Base-by-base conservation (phyloP, 2,329 filamentous ascomycete species). In the Anthostomella pinea region DNA sequence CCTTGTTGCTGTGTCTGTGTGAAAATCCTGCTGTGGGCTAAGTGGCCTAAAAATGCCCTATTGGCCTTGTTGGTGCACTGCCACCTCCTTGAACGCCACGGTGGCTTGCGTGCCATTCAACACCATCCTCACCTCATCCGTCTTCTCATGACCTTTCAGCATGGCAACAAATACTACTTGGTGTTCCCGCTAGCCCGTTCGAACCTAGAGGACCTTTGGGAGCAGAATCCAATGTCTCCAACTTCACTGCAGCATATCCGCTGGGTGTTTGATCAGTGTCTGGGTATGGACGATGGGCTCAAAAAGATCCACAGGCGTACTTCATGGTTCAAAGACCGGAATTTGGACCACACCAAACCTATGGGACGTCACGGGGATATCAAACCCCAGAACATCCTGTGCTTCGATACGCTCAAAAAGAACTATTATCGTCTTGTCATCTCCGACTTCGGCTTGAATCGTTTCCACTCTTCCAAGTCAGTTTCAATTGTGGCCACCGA, bases 151-250 rank as follows among this genome's bases (percentile, higher is more conserved):
- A 35, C 43, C 18, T 34, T 44, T 3, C 31, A 44, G 26, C 41
- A 49, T 20, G 33, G 23, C 2, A 24, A 31, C 2, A 30, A 35
- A 5, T 46, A 44, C 23, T 43, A 44, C 22, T 25, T 49, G 18
- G 16, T 49, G 8, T 49, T 49, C 27, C 43, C 41, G 9, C 31
- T 39, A 23, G 46, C 46, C 10, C 8, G 13, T 14, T 40, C 40
- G 3, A 49, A 44, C 9, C 32, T 49, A 2, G 14, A 29, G 5
- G 41, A 49, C 24, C 21, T 46, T n/a, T 49, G 46, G 46, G 5
- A 39, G 20, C 22, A 30, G 15, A 30, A 16, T 11, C n/a, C 16
- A 8, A 29, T 35, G 26, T 18, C 18, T 3, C 33, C 30, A 8
- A 19, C 10, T 3, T n/a, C 11, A 19, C 30, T 18, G 15, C 16